Evolutionary conservation across 164 flowering plant species (phyloP).

Genomic region (Pachysandra terminalis): DNA sequence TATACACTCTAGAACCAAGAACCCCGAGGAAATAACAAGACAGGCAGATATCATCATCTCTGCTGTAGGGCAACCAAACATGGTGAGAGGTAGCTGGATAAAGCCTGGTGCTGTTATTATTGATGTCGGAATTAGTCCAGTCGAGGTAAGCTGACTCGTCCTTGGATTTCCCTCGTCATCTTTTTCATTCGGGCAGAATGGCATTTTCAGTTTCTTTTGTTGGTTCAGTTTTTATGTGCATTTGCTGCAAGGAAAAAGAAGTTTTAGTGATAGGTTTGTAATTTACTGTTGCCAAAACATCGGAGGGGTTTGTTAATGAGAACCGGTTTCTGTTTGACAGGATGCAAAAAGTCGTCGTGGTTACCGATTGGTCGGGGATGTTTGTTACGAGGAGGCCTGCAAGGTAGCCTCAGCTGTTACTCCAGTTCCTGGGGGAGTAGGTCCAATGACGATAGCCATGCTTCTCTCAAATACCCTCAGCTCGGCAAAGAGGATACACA

Average conservation of each 20-base stretch:
- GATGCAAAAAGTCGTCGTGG: conserved; percentile 79
- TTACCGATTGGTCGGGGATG: conserved; percentile 88
- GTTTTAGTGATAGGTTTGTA: neutral
- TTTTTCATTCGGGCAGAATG: neutral
- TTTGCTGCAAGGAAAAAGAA: too few species aligned
- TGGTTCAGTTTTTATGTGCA: too few species aligned
- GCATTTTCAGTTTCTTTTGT: too few species aligned
- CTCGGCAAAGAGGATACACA: too few species aligned
- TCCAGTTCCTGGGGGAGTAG: conserved; percentile 98
- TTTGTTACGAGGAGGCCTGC: conserved; percentile 81
- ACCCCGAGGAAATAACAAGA: conserved; percentile 75
- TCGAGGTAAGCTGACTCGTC: conserved; percentile 52
- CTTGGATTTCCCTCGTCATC: neutral
- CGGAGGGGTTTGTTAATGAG: conserved; percentile 5
- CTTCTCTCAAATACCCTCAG: conserved; percentile 83
- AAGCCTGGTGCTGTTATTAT: conserved; percentile 92
- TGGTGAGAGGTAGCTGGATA: conserved; percentile 94
- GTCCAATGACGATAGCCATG: conserved; percentile 99
- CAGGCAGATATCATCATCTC: conserved; percentile 88
- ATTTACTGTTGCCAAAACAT: neutral
- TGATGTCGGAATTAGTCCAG: conserved; percentile 94
- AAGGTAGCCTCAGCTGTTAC: conserved; percentile 85
- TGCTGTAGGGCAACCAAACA: conserved; percentile 81
- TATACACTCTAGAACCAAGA: conserved; percentile 76
- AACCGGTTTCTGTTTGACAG: conserved; percentile 32